A percentile compares a stretch with the other conserved stretches of the same genome.
Evolutionary conservation across 2,329 filamentous ascomycete genomes (phyloP).

Genomic region (Curvularia lunata): DNA sequence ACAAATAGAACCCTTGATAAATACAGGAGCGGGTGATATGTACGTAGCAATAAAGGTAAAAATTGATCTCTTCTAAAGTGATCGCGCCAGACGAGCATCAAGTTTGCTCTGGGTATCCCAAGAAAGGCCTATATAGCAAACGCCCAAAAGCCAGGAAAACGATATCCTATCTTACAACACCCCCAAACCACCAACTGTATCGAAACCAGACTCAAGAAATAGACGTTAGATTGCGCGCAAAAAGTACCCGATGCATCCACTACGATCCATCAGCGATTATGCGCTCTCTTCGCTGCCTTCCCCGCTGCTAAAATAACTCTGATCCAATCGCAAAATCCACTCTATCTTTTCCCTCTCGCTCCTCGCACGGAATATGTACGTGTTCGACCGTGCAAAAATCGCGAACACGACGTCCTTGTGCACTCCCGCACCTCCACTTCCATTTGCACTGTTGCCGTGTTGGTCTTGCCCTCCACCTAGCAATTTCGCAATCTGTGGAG

Average conservation of each 20-base stretch:
- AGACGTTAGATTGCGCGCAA: not conserved
- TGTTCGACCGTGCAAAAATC: constrained; percentile 91
- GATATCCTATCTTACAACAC: not conserved
- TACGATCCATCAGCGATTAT: not conserved
- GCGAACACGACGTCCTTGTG: constrained; percentile 78
- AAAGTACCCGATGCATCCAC: not conserved
- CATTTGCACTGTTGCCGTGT: constrained; percentile 14
- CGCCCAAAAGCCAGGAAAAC: constrained; percentile 7
- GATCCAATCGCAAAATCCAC: constrained; percentile 95
- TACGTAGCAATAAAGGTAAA: constrained; percentile 5
- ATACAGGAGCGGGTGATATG: not conserved
- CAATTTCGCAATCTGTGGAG: constrained; percentile 83
- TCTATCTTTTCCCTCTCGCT: constrained; percentile 93
- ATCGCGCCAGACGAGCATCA: constrained; percentile 17
- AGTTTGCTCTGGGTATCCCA: constrained; percentile 21
- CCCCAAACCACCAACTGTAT: constrained; percentile 1
- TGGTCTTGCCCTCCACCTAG: constrained; percentile 56
- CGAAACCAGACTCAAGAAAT: constrained; percentile 6
- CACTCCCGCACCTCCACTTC: constrained; percentile 14
- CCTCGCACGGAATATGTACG: constrained; percentile 89
- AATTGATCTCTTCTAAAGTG: constrained; percentile 13
- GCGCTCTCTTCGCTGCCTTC: constrained; percentile 28
- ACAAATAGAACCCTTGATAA: not conserved
- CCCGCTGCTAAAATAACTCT: constrained; percentile 65
- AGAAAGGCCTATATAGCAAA: constrained; percentile 11